A percentile compares a stretch with the other conserved stretches of the same genome.
phyloP scores from a whole-genome alignment of 352 stramenopile genomes.

The Thraustotheca clavata region DNA sequence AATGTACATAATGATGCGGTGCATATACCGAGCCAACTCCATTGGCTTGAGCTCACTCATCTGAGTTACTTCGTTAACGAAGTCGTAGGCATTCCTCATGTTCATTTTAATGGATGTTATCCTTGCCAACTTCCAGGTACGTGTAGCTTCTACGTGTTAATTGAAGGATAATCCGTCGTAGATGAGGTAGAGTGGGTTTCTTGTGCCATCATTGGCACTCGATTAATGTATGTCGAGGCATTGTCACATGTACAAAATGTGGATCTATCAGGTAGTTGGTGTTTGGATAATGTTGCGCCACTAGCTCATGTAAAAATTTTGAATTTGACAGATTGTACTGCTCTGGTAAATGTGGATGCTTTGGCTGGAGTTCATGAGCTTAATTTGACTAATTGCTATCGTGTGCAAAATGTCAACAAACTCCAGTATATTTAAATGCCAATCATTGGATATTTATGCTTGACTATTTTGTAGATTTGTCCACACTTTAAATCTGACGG shows the following conservation, averaged over 20 bases:
- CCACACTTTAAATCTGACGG: not conserved
- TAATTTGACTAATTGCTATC: constrained; percentile 10
- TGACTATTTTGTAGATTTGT: constrained; percentile 1
- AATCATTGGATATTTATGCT: not conserved
- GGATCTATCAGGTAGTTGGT: constrained; percentile 15
- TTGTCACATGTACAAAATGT: not conserved
- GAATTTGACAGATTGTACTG: constrained; percentile 4
- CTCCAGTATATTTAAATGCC: not conserved
- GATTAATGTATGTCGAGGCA: not conserved
- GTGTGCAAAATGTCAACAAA: not conserved
- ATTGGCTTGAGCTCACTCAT: not conserved
- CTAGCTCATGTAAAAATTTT: not conserved
- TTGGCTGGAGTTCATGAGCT: not conserved
- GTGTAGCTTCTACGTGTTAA: not conserved
- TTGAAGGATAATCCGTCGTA: not conserved
- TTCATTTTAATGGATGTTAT: not conserved
- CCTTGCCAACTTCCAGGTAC: not conserved
- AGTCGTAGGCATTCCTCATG: not conserved
- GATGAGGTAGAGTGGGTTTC: not conserved
- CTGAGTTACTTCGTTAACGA: not conserved
- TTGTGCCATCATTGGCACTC: not conserved
- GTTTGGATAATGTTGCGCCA: not conserved
- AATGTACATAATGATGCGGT: not conserved
- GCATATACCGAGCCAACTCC: not conserved
- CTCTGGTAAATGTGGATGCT: not conserved